Conservation (phyloP, 2,329 filamentous ascomycete species). For the Monascus ruber region DNA sequence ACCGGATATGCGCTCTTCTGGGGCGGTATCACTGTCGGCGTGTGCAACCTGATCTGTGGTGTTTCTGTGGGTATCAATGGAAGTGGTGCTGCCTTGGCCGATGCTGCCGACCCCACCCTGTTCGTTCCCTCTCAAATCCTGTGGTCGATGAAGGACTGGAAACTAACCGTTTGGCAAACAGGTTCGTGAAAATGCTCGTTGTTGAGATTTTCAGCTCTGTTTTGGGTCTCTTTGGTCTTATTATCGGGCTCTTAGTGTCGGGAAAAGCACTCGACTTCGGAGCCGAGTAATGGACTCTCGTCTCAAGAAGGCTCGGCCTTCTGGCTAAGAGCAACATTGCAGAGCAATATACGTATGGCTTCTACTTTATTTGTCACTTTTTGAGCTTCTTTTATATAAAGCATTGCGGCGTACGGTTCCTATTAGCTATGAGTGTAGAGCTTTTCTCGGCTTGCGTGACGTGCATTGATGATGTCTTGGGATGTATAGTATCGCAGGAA, state of each 20-base stretch:
- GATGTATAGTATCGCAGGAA: conserved; percentile 16
- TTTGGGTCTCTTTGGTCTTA: conserved; percentile 88
- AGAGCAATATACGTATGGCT: conserved; percentile 9
- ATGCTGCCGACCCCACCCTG: conserved; percentile 85
- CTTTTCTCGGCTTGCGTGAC: conserved; percentile 13
- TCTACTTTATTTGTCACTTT: conserved; percentile 9
- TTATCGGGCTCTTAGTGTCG: conserved; percentile 81
- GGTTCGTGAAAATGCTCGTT: conserved; percentile 96
- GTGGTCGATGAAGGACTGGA: not conserved
- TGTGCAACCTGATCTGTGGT: conserved; percentile 93
- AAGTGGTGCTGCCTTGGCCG: conserved; percentile 87
- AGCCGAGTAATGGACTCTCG: conserved; percentile 8
- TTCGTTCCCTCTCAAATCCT: conserved; percentile 38
- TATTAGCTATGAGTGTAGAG: conserved; percentile 15
- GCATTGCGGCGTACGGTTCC: conserved; percentile 29
- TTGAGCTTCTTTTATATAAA: conserved; percentile 21
- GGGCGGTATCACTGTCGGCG: conserved; percentile 84
- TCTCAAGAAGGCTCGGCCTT: conserved; percentile 6
- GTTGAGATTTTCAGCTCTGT: conserved; percentile 99
- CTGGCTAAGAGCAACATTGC: conserved; percentile 8
- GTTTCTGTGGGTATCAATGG: conserved; percentile 97
- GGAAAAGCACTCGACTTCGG: conserved; percentile 69
- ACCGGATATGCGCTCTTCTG: conserved; percentile 94
- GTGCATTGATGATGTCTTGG: conserved; percentile 18
- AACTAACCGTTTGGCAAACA: conserved; percentile 26